phyloP scores from a whole-genome alignment of 148 eudicot genomes.

The Nepenthes gracilis region DNA sequence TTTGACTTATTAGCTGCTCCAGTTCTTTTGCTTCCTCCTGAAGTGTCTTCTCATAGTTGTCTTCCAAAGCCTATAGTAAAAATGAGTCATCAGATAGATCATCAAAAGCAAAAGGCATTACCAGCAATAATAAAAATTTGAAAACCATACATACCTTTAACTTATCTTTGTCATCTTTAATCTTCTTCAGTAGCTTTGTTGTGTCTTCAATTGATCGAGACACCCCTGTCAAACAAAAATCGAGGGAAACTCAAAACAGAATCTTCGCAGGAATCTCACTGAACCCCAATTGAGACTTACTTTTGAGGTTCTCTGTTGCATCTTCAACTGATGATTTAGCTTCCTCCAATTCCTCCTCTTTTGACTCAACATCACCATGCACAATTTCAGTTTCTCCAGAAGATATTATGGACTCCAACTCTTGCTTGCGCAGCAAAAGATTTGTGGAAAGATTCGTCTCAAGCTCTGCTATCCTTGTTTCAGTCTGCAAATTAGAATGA shows the following conservation, averaged over 20 bases:
- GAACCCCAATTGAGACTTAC: conserved; percentile 19
- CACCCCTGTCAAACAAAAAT: conserved; percentile 33
- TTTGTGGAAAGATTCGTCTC: conserved; percentile 93
- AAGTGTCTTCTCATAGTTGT: conserved; percentile 52
- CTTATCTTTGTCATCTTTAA: conserved; percentile 58
- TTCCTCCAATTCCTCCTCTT: conserved; percentile 64
- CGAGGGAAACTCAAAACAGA: neutral
- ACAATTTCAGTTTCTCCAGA: conserved; percentile 53
- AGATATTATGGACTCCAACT: conserved; percentile 60
- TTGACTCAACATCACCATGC: conserved; percentile 52
- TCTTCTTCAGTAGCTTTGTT: conserved; percentile 46
- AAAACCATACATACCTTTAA: conserved; percentile 48
- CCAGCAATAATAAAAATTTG: conserved; percentile 4
- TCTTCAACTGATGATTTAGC: conserved; percentile 53
- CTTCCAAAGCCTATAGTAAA: conserved; percentile 55
- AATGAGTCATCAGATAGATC: conserved; percentile 5
- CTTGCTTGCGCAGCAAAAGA: conserved; percentile 72
- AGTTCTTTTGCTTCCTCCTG: conserved; percentile 86
- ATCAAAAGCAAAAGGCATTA: conserved; percentile 6
- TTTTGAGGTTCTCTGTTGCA: conserved; percentile 55
- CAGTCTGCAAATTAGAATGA: conserved; percentile 30
- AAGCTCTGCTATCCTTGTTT: conserved; percentile 84
- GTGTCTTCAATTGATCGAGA: conserved; percentile 45
- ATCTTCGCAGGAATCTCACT: neutral
- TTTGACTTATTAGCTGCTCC: conserved; percentile 75